Conservation (phyloP, 257 asterid species). For the Salvia rosmarinus region DNA sequence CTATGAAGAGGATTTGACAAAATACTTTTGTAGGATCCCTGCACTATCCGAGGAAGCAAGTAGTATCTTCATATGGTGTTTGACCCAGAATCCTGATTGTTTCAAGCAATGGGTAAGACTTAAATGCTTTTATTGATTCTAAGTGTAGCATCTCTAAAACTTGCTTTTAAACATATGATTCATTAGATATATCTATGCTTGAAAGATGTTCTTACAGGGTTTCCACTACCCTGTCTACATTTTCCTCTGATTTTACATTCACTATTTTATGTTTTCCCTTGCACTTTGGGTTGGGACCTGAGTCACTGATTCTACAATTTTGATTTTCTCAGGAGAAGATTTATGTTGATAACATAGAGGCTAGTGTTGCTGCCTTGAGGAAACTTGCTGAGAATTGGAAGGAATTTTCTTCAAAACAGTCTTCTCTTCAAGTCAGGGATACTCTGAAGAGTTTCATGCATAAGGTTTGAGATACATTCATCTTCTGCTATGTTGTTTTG, state of each 20-base stretch:
- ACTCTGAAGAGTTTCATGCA: slow-evolving; percentile 66
- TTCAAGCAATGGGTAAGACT: slow-evolving; percentile 82
- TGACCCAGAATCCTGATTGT: slow-evolving; percentile 76
- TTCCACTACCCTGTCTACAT: not conserved
- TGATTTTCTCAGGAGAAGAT: slow-evolving; percentile 58
- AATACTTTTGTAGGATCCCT: slow-evolving; percentile 57
- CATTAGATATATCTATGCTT: not conserved
- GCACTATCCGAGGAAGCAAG: slow-evolving; percentile 69
- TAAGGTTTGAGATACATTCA: slow-evolving; percentile 45
- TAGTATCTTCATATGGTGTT: slow-evolving; percentile 72
- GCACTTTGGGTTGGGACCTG: not conserved
- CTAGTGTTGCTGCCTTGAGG: slow-evolving; percentile 61
- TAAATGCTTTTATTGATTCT: not conserved
- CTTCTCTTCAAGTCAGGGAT: slow-evolving; percentile 58
- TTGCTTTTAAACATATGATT: not conserved
- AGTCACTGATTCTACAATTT: slow-evolving; percentile 11
- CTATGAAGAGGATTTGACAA: slow-evolving; percentile 17
- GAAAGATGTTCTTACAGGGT: slow-evolving; percentile 1
- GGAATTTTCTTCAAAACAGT: slow-evolving; percentile 53
- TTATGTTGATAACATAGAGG: slow-evolving; percentile 68
- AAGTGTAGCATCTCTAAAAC: not conserved
- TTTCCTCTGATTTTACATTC: not conserved
- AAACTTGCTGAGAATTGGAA: slow-evolving; percentile 65
- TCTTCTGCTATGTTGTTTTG: not conserved
- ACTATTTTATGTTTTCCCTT: not conserved